Evolutionary conservation across 139 green algal genomes (phyloP).

Genomic region (Micractinium conductrix): DNA sequence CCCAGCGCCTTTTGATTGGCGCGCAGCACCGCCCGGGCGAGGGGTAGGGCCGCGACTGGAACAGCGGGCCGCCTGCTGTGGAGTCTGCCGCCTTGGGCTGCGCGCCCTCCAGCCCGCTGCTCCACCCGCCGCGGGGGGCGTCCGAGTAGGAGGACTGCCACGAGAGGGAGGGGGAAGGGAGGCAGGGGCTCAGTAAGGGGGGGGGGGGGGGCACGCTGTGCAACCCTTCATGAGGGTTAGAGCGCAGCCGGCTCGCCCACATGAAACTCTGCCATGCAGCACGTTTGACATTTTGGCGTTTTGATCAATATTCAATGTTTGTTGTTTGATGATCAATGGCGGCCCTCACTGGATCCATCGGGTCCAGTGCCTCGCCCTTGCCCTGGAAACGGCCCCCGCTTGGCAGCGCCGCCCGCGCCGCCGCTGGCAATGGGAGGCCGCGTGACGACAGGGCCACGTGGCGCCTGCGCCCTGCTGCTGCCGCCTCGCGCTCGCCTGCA

Average conservation of each 20-base stretch:
- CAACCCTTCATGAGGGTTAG: too few relatives aligned
- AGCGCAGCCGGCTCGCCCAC: too few relatives aligned
- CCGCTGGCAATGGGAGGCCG: not conserved
- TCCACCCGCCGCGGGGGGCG: constrained; percentile 68
- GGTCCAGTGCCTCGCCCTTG: constrained; percentile 62
- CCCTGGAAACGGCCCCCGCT: constrained; percentile 7
- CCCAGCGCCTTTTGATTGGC: constrained; percentile 66
- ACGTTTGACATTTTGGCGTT: too few relatives aligned
- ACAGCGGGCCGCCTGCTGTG: constrained; percentile 77
- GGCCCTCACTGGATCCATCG: constrained; percentile 83
- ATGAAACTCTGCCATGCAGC: too few relatives aligned
- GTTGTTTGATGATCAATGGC: too few relatives aligned
- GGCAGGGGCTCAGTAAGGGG: too few relatives aligned
- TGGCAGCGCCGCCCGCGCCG: constrained; percentile 35
- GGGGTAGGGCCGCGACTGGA: constrained; percentile 77
- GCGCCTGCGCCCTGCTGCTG: not conserved
- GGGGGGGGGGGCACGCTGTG: too few relatives aligned
- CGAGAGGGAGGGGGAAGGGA: too few relatives aligned
- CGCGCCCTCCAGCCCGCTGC: constrained; percentile 56
- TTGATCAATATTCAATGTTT: too few relatives aligned
- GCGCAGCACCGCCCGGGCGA: constrained; percentile 67
- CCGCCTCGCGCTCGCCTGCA: constrained; percentile 12
- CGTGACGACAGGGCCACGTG: not conserved
- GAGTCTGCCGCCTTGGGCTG: constrained; percentile 82
- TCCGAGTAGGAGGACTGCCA: constrained; percentile 80